phyloP scores from a whole-genome alignment of 2,329 filamentous ascomycete genomes.

The Pezicula carpinea region DNA sequence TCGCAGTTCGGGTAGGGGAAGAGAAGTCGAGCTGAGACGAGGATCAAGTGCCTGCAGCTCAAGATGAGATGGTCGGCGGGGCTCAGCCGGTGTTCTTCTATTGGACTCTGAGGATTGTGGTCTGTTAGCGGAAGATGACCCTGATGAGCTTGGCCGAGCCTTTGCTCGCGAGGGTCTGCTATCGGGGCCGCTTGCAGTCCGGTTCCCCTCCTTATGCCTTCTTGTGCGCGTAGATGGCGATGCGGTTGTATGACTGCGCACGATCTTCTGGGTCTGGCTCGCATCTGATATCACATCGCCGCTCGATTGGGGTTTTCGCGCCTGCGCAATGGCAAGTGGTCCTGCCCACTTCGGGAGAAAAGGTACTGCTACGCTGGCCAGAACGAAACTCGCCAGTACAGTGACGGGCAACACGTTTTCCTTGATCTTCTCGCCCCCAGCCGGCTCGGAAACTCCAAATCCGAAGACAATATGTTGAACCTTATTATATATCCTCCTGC shows the following conservation, averaged over 20 bases:
- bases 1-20: slow-evolving; percentile 57
- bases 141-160: slow-evolving; percentile 19
- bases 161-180: slow-evolving; percentile 26
- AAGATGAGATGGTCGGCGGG: slow-evolving; percentile 23
- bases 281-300: slow-evolving; percentile 59
- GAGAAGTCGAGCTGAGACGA: slow-evolving; percentile 62
- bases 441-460: slow-evolving; percentile 69
- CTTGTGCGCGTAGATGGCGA: slow-evolving; percentile 39
- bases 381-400: slow-evolving; percentile 73
- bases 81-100: slow-evolving; percentile 16
- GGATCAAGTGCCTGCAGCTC: slow-evolving; percentile 43
- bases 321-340: slow-evolving; percentile 76
- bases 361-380: slow-evolving; percentile 71
- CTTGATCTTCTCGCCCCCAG: slow-evolving; percentile 69
- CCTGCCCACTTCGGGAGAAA: slow-evolving; percentile 74
- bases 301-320: slow-evolving; percentile 64
- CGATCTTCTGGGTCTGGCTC: slow-evolving; percentile 46
- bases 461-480: slow-evolving; percentile 86
- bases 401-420: slow-evolving; percentile 79
- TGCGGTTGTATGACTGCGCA: slow-evolving; percentile 66
- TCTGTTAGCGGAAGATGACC: slow-evolving; percentile 20
- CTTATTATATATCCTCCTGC: slow-evolving; percentile 80
- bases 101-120: slow-evolving; percentile 18
- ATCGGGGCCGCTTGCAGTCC: slow-evolving; percentile 32
- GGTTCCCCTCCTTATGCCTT: slow-evolving; percentile 36